Conservation (phyloP, 352 stramenopile species). For the Pythium sukuiense region DNA sequence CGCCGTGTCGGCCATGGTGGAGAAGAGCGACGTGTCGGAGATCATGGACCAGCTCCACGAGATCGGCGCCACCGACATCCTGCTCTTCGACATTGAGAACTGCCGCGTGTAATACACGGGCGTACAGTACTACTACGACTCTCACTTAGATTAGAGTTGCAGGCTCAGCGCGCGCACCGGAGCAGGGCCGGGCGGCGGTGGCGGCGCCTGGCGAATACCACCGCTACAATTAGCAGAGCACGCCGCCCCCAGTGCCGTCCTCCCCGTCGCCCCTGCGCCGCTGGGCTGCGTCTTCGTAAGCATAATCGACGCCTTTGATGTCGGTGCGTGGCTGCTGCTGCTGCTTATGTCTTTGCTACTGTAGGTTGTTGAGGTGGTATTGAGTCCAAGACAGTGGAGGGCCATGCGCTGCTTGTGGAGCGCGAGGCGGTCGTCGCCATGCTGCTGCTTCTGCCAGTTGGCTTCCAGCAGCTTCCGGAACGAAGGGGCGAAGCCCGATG, state of each 20-base stretch:
- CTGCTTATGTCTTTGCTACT: background rate
- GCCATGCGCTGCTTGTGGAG: slow-evolving; percentile 45
- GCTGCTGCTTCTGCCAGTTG: slow-evolving; percentile 47
- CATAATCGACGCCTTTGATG: background rate
- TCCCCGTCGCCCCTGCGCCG: background rate
- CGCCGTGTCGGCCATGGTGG: slow-evolving; percentile 92
- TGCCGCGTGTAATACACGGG: slow-evolving; percentile 71
- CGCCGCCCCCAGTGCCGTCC: background rate
- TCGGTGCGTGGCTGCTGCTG: background rate
- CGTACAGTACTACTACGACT: background rate
- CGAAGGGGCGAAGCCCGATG: slow-evolving; percentile 48
- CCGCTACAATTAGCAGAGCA: background rate
- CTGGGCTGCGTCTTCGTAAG: background rate
- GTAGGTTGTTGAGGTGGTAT: slow-evolving; percentile 20
- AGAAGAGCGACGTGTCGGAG: slow-evolving; percentile 86
- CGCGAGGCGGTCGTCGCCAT: slow-evolving; percentile 12
- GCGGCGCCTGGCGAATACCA: slow-evolving; percentile 2
- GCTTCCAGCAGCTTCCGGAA: slow-evolving; percentile 57
- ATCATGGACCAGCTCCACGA: slow-evolving; percentile 97
- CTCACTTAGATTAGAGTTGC: slow-evolving; percentile 22
- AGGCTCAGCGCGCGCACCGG: slow-evolving; percentile 8
- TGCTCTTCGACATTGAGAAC: slow-evolving; percentile 96
- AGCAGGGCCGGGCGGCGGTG: slow-evolving; percentile 2
- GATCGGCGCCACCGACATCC: slow-evolving; percentile 96
- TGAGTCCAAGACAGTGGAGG: slow-evolving; percentile 44